phyloP scores from a whole-genome alignment of 805 yeast species.

The Hagleromyces aurorensis region DNA sequence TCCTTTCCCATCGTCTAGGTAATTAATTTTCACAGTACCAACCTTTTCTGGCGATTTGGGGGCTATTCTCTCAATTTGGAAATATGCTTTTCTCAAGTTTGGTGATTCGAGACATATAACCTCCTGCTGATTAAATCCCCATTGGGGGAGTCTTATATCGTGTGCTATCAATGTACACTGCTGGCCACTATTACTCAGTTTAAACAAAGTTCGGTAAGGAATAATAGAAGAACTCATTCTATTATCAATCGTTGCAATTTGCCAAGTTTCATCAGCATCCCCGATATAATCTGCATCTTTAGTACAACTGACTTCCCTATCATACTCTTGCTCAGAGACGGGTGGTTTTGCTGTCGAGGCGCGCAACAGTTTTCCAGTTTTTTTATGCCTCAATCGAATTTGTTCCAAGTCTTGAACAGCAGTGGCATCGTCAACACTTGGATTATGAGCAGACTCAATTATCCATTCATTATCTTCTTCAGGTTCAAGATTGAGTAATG shows the following conservation, averaged over 20 bases:
- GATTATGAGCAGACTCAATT: slow-evolving; percentile 37
- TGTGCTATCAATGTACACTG: slow-evolving; percentile 72
- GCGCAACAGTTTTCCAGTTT: slow-evolving; percentile 59
- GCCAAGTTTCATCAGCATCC: slow-evolving; percentile 64
- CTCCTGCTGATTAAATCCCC: slow-evolving; percentile 84
- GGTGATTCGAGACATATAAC: slow-evolving; percentile 80
- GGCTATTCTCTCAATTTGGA: slow-evolving; percentile 53
- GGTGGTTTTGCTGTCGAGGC: slow-evolving; percentile 73
- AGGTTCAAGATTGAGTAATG: slow-evolving; percentile 53
- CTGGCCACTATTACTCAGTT: slow-evolving; percentile 56
- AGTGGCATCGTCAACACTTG: slow-evolving; percentile 22
- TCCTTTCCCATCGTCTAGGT: slow-evolving; percentile 1
- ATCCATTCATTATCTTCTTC: slow-evolving; percentile 68
- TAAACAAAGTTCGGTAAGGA: slow-evolving; percentile 64
- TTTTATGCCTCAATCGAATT: slow-evolving; percentile 61
- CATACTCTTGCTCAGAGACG: slow-evolving; percentile 82
- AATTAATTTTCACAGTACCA: slow-evolving; percentile 2
- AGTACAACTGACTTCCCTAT: slow-evolving; percentile 68
- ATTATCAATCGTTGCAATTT: slow-evolving; percentile 42
- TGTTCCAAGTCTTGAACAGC: slow-evolving; percentile 45
- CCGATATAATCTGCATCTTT: slow-evolving; percentile 58
- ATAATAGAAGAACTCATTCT: slow-evolving; percentile 32
- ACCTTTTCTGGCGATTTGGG: slow-evolving; percentile 2
- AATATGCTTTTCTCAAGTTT: slow-evolving; percentile 53
- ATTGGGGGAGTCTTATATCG: slow-evolving; percentile 61